Conservation (phyloP, 2,329 filamentous ascomycete species). For the Ploettnerulaceae sp. region DNA sequence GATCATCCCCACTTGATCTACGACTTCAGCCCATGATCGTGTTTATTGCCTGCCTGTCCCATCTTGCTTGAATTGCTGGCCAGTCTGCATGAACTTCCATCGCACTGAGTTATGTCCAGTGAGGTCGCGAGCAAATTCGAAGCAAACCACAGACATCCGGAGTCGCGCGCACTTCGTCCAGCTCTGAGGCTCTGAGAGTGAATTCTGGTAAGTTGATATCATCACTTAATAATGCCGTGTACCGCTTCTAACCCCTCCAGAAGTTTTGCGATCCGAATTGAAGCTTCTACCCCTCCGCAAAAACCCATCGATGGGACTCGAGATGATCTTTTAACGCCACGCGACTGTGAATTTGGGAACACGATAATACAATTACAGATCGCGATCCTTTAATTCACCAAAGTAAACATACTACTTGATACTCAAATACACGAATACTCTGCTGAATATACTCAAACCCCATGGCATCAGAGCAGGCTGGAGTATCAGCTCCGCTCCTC, state of each 20-base stretch:
- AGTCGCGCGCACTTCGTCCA: slow-evolving; percentile 19
- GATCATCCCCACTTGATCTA: slow-evolving; percentile 1
- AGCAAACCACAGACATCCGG: slow-evolving; percentile 2
- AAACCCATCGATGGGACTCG: slow-evolving; percentile 18
- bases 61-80: not conserved
- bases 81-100: not conserved
- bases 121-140: slow-evolving; percentile 11
- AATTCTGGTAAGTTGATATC: not conserved
- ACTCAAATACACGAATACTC: too few species aligned
- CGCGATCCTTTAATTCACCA: not conserved
- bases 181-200: slow-evolving; percentile 10
- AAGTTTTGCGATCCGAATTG: slow-evolving; percentile 19
- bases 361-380: slow-evolving; percentile 4
- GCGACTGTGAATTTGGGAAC: slow-evolving; percentile 16
- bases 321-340: slow-evolving; percentile 24
- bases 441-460: too few species aligned
- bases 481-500: slow-evolving; percentile 25
- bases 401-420: slow-evolving; percentile 2
- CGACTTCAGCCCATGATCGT: slow-evolving; percentile 2
- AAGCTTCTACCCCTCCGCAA: slow-evolving; percentile 15
- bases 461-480: slow-evolving; percentile 32
- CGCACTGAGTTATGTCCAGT: slow-evolving; percentile 15
- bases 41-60: not conserved
- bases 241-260: not conserved
- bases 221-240: not conserved